phyloP scores from a whole-genome alignment of 495 filamentous ascomycete species.

The Podospora australis region DNA sequence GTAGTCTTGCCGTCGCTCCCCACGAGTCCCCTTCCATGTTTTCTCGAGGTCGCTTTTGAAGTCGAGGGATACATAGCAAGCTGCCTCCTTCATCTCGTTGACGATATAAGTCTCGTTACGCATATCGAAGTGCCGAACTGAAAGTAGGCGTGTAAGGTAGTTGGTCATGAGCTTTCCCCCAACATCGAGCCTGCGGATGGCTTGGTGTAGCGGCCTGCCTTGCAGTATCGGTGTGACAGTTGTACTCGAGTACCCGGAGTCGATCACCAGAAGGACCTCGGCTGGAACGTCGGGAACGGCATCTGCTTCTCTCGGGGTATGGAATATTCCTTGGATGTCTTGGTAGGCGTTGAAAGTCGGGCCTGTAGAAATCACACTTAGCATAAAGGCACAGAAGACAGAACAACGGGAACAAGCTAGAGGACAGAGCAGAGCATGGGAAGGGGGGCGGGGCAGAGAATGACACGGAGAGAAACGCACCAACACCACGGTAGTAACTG shows the following conservation, averaged over 20 bases:
- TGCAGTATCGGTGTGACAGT: conserved; percentile 82
- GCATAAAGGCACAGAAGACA: background rate
- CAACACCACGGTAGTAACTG: conserved; percentile 68
- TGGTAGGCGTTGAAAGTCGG: conserved; percentile 79
- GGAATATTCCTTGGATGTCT: conserved; percentile 61
- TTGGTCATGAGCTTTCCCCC: conserved; percentile 95
- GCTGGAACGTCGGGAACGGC: conserved; percentile 48
- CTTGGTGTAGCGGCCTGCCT: conserved; percentile 71
- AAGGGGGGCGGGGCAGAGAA: background rate
- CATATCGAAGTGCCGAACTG: conserved; percentile 88
- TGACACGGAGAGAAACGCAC: conserved; percentile 43
- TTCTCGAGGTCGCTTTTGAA: conserved; percentile 75
- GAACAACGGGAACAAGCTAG: background rate
- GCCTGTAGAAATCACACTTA: conserved; percentile 19
- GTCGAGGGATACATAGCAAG: conserved; percentile 74
- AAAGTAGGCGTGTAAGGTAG: conserved; percentile 82
- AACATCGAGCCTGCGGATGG: conserved; percentile 79
- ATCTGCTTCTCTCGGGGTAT: conserved; percentile 36
- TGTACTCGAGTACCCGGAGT: conserved; percentile 90
- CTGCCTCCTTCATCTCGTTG: conserved; percentile 90
- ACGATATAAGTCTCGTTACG: conserved; percentile 86
- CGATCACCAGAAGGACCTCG: conserved; percentile 81
- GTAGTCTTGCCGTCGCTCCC: conserved; percentile 38
- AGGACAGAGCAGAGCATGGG: too few relatives aligned
- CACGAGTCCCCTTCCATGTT: conserved; percentile 73